Percentiles rank a stretch among this genome's conserved stretches.
Conservation (phyloP, 2,329 filamentous ascomycete genomes). For the Xylariaceae sp. region DNA sequence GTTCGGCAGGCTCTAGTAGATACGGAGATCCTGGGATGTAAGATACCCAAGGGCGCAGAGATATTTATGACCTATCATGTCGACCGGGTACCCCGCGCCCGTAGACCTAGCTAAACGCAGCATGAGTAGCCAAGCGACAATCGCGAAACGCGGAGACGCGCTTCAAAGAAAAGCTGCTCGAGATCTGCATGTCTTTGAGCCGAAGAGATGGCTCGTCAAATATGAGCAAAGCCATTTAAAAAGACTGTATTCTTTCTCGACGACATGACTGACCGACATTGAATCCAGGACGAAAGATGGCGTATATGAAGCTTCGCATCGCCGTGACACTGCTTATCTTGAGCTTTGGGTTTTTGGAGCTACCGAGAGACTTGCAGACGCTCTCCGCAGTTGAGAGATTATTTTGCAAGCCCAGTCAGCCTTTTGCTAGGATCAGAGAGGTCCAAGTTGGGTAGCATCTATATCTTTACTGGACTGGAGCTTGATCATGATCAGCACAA, state of each 20-base stretch:
- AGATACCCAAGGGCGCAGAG: constrained; percentile 17
- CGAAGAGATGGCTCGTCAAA: constrained; percentile 38
- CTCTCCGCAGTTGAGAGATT: constrained; percentile 10
- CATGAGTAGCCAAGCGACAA: constrained; percentile 16
- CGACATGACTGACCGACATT: constrained; percentile 36
- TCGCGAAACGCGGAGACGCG: no score
- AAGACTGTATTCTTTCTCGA: constrained; percentile 33
- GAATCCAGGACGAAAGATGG: constrained; percentile 19
- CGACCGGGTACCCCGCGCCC: constrained; percentile 13
- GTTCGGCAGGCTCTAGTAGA: constrained; percentile 13
- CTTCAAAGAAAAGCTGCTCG: constrained; percentile 11
- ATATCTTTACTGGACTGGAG: no score
- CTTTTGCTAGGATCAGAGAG: no score
- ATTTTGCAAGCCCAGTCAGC: constrained; percentile 7
- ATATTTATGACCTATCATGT: constrained; percentile 23
- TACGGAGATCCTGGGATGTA: constrained; percentile 14
- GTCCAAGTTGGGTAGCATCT: no score
- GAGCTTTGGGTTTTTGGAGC: constrained; percentile 13
- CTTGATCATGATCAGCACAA: no score
- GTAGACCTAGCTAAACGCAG: constrained; percentile 32
- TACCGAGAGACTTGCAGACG: constrained; percentile 8
- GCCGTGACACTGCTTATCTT: constrained; percentile 11
- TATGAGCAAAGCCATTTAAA: constrained; percentile 24
- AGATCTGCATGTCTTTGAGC: constrained; percentile 33
- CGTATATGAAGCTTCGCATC: constrained; percentile 17